These are phyloP conservation scores for Meyerozyma guilliermondii DNA, from an alignment of 1,139 yeast species.

Conservation along the genomic window DNA sequence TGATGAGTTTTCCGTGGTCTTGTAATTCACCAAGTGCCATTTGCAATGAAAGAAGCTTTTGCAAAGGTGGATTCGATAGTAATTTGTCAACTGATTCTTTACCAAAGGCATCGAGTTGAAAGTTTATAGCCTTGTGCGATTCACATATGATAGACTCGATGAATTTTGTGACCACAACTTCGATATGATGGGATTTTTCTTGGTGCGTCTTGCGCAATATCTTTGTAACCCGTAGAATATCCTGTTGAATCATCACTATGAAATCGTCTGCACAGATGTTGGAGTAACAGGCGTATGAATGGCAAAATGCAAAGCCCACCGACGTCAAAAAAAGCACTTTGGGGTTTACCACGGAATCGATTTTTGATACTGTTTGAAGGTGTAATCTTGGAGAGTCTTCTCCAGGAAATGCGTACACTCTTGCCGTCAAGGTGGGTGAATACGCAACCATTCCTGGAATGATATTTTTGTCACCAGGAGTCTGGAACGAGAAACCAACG, in stretches of 20 bases:
- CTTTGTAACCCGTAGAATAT: slow-evolving; percentile 27
- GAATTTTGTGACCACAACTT: slow-evolving; percentile 28
- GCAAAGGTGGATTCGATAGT: slow-evolving; percentile 69
- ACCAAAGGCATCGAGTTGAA: slow-evolving; percentile 57
- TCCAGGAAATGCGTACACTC: slow-evolving; percentile 29
- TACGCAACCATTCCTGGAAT: slow-evolving; percentile 38
- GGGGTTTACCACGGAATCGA: slow-evolving; percentile 16
- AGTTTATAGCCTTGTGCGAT: slow-evolving; percentile 63
- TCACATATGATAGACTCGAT: slow-evolving; percentile 51
- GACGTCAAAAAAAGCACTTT: slow-evolving; percentile 39
- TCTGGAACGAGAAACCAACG: slow-evolving; percentile 44
- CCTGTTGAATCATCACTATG: slow-evolving; percentile 48
- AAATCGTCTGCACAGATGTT: slow-evolving; percentile 65
- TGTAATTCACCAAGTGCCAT: slow-evolving; percentile 56
- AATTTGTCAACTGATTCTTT: slow-evolving; percentile 68
- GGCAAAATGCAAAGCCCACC: slow-evolving; percentile 59
- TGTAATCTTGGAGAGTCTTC: slow-evolving; percentile 17
- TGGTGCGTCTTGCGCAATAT: slow-evolving; percentile 12
- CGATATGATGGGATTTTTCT: slow-evolving; percentile 11
- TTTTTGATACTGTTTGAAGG: slow-evolving; percentile 23
- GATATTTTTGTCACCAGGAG: slow-evolving; percentile 23
- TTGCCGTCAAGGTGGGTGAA: slow-evolving; percentile 57
- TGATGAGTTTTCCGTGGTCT: slow-evolving; percentile 43
- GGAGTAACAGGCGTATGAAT: slow-evolving; percentile 64
- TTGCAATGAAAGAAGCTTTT: slow-evolving; percentile 60